Base-by-base conservation (phyloP, 306 rosid species). In the Quercus rubra region DNA sequence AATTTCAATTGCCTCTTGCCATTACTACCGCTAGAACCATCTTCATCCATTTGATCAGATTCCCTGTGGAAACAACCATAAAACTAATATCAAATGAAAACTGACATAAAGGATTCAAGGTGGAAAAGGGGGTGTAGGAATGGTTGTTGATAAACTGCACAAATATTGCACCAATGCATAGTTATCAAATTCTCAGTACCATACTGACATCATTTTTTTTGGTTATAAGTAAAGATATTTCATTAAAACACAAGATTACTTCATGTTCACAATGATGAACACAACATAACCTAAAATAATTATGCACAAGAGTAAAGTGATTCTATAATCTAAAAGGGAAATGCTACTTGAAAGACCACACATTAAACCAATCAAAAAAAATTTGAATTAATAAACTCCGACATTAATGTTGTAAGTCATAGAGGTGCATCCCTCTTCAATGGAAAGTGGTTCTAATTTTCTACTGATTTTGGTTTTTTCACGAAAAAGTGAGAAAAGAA, bases 1-100 rank as follows among this genome's bases (percentile, higher is more conserved):
- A 94, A 75, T 80, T 88, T 94, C 82, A 87, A 25, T 79, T 94
- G 98, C 73, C 91, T 84, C 87, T 92, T 92, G 31, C 92, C 91
- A 76, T 68, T 71, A 55, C 71, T 74, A 51, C 21, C 77, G 72
- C 83, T 70, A 3, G 85, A 79, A 35, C 83, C 92, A 46, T 90
- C 94, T 75, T 85, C 96, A 75, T 91, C 92, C 81, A 46, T 76
- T 74, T 87, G 77, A 78, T 91, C 90, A 58, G 93, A 83, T 83
- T 92, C 97, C 98, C 97, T 93, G 21, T 11, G 15, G 79, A 25
- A 62, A 80, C 38, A 55, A 63, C 28, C 69, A 76, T 57, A 54
- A 28, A 73, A 79, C 64, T 25, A 18, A 68, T 70, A 84, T 49
- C 71, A 52, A 79, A 27, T 49, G 54, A 38, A 55, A 57, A n/a